Conservation (phyloP, 2,329 filamentous ascomycete species). For the Tolypocladium capitatum region DNA sequence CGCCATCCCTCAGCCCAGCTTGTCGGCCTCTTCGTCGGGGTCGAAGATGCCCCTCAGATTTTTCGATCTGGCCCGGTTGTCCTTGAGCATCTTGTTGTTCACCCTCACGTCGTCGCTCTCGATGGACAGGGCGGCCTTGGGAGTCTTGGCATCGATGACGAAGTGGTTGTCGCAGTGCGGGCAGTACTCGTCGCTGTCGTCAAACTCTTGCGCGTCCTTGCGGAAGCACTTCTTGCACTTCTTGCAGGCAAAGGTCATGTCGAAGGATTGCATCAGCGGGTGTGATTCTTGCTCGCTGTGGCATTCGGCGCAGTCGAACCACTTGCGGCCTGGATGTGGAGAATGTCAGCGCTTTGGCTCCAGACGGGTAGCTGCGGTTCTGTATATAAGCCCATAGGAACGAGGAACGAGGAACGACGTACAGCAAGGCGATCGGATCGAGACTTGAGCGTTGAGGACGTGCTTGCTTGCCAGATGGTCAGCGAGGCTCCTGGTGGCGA, state of each 20-base stretch:
- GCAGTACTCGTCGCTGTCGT: conserved; percentile 97
- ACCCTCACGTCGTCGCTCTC: conserved; percentile 84
- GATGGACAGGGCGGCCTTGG: conserved; percentile 70
- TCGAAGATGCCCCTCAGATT: conserved; percentile 58
- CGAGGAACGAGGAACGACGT: conserved; percentile 21
- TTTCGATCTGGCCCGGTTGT: conserved; percentile 59
- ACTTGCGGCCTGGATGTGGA: conserved; percentile 58
- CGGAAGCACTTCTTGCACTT: conserved; percentile 98
- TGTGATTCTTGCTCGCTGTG: conserved; percentile 74
- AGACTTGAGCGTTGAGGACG: conserved; percentile 92
- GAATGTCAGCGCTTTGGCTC: neutral
- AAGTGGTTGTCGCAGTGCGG: conserved; percentile 99
- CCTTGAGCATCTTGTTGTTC: conserved; percentile 83
- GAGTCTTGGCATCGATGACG: conserved; percentile 75
- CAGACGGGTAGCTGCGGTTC: too few relatives aligned
- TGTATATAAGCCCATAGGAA: neutral
- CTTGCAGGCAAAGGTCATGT: conserved; percentile 95
- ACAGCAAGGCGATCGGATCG: conserved; percentile 95
- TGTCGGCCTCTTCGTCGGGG: conserved; percentile 59
- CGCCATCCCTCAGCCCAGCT: conserved; percentile 48
- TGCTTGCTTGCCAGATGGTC: conserved; percentile 58
- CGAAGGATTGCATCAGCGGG: conserved; percentile 58
- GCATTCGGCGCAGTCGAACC: conserved; percentile 98
- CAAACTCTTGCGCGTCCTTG: conserved; percentile 83
- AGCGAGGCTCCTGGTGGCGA: neutral